Percentiles rank a stretch among this genome's conserved stretches.
phyloP scores from a whole-genome alignment of 2,329 filamentous ascomycete genomes.

The Penicillium sp. region DNA sequence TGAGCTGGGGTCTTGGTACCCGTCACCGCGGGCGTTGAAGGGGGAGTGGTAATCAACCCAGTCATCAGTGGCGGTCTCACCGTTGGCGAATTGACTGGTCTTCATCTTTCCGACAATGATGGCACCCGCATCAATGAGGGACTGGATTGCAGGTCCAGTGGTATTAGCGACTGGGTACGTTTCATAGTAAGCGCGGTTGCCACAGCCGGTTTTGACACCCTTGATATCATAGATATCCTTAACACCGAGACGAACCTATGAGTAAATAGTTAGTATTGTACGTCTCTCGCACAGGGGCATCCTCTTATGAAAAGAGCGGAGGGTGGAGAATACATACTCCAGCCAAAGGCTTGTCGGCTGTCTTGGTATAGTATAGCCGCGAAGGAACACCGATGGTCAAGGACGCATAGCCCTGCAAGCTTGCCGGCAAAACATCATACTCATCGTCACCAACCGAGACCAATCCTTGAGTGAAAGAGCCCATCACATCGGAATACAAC shows the following conservation, averaged over 20 bases:
- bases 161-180: conserved; percentile 49
- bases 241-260: conserved; percentile 47
- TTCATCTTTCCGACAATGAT: conserved; percentile 41
- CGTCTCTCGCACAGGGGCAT: neutral
- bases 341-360: conserved; percentile 49
- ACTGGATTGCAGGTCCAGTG: conserved; percentile 54
- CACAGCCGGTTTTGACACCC: conserved; percentile 57
- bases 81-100: conserved; percentile 36
- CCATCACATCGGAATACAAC: neutral
- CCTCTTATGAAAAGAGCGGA: neutral
- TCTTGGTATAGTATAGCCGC: conserved; percentile 57
- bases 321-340: conserved; percentile 35
- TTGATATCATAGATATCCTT: conserved; percentile 63
- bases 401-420: neutral
- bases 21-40: conserved; percentile 42
- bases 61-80: conserved; percentile 28
- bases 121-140: conserved; percentile 61
- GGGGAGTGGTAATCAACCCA: conserved; percentile 41
- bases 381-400: conserved; percentile 54
- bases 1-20: conserved; percentile 33
- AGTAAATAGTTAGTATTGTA: neutral
- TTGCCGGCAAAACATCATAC: neutral
- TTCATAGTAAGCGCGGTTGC: conserved; percentile 59
- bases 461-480: neutral
- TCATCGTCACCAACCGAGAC: neutral